A percentile compares a stretch with the other conserved stretches of the same genome.
Evolutionary conservation across 2,329 filamentous ascomycete genomes (phyloP).

Genomic region (Pseudogymnoascus sp.): DNA sequence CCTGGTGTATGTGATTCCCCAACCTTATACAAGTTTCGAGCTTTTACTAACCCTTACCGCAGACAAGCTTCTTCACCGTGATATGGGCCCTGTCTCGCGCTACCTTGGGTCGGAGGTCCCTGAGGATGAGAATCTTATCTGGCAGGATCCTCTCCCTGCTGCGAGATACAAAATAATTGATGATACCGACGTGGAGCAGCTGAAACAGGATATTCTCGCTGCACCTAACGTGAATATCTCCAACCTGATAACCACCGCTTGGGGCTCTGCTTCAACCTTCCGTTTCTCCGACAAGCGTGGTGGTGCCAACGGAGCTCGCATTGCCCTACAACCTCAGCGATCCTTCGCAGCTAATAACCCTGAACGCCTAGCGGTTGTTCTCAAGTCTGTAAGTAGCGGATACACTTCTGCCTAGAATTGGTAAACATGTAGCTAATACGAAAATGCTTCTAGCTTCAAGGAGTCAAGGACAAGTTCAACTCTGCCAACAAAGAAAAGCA

Average conservation of each 20-base stretch:
- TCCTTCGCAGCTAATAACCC: slow-evolving; percentile 51
- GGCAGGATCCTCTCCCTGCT: slow-evolving; percentile 48
- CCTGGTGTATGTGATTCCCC: slow-evolving; percentile 25
- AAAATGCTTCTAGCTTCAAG: slow-evolving; percentile 1
- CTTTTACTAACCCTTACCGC: slow-evolving; percentile 40
- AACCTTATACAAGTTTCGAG: neutral
- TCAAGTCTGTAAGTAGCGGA: slow-evolving; percentile 5
- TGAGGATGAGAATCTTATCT: slow-evolving; percentile 41
- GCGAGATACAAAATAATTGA: slow-evolving; percentile 39
- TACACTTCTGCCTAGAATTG: neutral
- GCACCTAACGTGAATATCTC: slow-evolving; percentile 37
- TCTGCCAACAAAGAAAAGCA: slow-evolving; percentile 46
- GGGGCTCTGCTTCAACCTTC: slow-evolving; percentile 43
- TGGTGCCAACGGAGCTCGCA: slow-evolving; percentile 51
- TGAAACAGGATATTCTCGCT: slow-evolving; percentile 45
- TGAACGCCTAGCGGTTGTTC: slow-evolving; percentile 30
- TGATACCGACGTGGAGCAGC: slow-evolving; percentile 37
- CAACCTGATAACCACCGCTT: slow-evolving; percentile 41
- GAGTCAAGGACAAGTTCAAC: slow-evolving; percentile 39
- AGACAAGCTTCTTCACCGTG: slow-evolving; percentile 56
- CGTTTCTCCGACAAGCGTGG: slow-evolving; percentile 52
- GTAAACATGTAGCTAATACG: neutral
- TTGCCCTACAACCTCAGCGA: slow-evolving; percentile 47
- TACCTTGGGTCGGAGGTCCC: slow-evolving; percentile 52
- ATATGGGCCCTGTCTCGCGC: slow-evolving; percentile 48